Conservation (phyloP, 768 basidiomycete genomes). For the Mrakia frigida region DNA sequence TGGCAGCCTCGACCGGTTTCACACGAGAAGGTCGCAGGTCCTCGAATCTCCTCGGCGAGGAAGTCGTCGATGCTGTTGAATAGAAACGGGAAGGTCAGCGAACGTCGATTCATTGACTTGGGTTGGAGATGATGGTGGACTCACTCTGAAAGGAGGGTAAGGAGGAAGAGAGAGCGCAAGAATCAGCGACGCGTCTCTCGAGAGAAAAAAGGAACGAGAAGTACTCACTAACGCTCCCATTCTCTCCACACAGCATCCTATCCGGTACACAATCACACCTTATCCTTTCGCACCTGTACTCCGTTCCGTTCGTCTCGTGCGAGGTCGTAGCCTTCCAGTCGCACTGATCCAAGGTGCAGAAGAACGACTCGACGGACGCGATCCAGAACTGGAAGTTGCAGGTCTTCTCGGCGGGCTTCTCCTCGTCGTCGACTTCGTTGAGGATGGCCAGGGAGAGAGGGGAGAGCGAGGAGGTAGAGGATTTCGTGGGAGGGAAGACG, state of each 20-base stretch:
- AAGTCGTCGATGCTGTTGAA: conserved; percentile 79
- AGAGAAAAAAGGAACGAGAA: background rate
- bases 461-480: conserved; percentile 31
- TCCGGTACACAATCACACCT: conserved; percentile 90
- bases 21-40: conserved; percentile 84
- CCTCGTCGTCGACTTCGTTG: conserved; percentile 36
- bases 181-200: background rate
- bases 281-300: conserved; percentile 75
- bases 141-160: conserved; percentile 13
- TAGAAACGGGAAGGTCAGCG: background rate
- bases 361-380: conserved; percentile 87
- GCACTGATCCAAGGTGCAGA: conserved; percentile 78
- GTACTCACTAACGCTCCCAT: conserved; percentile 81
- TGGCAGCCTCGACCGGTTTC: conserved; percentile 64
- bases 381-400: conserved; percentile 99
- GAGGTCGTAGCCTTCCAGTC: conserved; percentile 43
- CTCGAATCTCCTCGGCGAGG: conserved; percentile 77
- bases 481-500: conserved; percentile 31
- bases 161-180: background rate
- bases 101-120: background rate
- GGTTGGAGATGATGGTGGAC: background rate
- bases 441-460: conserved; percentile 29
- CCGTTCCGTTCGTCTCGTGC: conserved; percentile 63
- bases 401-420: conserved; percentile 51
- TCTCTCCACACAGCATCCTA: conserved; percentile 90